These are phyloP conservation scores for Hypoxylon sp. DNA, from an alignment of 2,329 filamentous ascomycete genomes.

Conservation along the genomic window DNA sequence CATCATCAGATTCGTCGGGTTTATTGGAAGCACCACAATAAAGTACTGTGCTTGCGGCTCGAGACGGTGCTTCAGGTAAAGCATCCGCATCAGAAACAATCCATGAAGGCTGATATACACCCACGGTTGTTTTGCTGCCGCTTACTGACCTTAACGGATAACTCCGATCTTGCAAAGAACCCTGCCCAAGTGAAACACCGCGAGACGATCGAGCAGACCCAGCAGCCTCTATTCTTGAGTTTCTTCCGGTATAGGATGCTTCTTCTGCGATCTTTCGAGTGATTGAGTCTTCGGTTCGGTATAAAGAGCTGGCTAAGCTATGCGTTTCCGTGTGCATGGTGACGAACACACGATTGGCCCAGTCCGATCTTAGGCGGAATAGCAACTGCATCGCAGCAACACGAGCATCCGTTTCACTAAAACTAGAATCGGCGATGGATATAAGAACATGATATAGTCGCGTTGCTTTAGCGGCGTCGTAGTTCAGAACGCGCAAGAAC, in stretches of 20 bases:
- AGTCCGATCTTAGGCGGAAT: conserved; percentile 85
- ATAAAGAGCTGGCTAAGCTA: conserved; percentile 75
- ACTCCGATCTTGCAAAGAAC: conserved; percentile 54
- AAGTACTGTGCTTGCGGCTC: conserved; percentile 60
- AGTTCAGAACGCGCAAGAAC: conserved; percentile 77
- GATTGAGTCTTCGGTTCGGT: conserved; percentile 66
- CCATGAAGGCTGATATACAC: conserved; percentile 64
- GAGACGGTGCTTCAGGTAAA: conserved; percentile 58
- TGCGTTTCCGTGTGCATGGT: conserved; percentile 75
- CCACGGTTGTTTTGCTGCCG: conserved; percentile 46
- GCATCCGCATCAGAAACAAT: conserved; percentile 64
- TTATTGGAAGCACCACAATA: conserved; percentile 52
- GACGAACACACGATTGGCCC: conserved; percentile 78
- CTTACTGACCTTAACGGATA: conserved; percentile 54
- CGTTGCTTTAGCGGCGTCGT: conserved; percentile 69
- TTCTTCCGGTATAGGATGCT: conserved; percentile 54
- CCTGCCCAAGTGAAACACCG: conserved; percentile 62
- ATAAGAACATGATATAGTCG: conserved; percentile 70
- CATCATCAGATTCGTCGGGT: no score
- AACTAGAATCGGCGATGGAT: conserved; percentile 66
- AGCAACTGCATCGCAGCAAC: conserved; percentile 79
- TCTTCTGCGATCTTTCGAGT: conserved; percentile 62
- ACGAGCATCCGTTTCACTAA: conserved; percentile 73
- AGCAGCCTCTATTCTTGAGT: conserved; percentile 56
- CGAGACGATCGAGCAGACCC: conserved; percentile 55